Conservation (phyloP, 352 stramenopile species). For the Thraustochytrium striatum region DNA sequence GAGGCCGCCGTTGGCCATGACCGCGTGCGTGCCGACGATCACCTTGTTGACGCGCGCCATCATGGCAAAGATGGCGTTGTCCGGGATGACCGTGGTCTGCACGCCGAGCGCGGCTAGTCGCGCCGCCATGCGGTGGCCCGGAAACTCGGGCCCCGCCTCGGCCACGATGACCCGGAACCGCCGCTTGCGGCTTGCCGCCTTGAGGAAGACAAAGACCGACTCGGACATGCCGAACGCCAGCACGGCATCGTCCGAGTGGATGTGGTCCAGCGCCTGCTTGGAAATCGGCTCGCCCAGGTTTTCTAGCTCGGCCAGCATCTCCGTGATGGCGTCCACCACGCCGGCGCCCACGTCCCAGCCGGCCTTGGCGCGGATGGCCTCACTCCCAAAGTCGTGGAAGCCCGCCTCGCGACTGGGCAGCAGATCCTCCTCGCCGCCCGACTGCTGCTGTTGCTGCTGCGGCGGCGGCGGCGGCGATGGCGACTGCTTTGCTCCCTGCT, state of each 20-base stretch:
- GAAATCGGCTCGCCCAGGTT: slow-evolving; percentile 91
- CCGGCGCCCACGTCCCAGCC: slow-evolving; percentile 8
- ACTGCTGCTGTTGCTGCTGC: not conserved
- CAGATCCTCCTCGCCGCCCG: not conserved
- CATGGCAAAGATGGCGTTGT: slow-evolving; percentile 92
- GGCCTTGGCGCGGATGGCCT: not conserved
- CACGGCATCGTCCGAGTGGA: slow-evolving; percentile 92
- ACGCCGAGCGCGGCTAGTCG: slow-evolving; percentile 76
- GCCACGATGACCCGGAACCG: slow-evolving; percentile 91
- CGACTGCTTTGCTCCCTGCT: not conserved
- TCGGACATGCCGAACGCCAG: slow-evolving; percentile 86
- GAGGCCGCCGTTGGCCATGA: slow-evolving; percentile 93
- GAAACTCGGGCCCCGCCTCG: slow-evolving; percentile 84
- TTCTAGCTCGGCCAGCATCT: slow-evolving; percentile 91
- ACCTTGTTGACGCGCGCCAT: slow-evolving; percentile 98
- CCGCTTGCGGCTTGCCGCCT: slow-evolving; percentile 79
- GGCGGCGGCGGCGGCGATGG: not conserved
- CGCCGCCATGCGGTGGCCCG: slow-evolving; percentile 81
- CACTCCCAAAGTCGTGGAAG: not conserved
- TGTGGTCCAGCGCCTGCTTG: slow-evolving; percentile 90
- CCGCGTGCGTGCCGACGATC: slow-evolving; percentile 85
- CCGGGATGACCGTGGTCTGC: slow-evolving; percentile 89
- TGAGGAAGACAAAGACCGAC: slow-evolving; percentile 82
- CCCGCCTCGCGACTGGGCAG: slow-evolving; percentile 24
- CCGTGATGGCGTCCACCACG: slow-evolving; percentile 75